Evolutionary conservation across 108 stramenopile genomes (phyloP).

Genomic region (Fistulifera pelliculosa): DNA sequence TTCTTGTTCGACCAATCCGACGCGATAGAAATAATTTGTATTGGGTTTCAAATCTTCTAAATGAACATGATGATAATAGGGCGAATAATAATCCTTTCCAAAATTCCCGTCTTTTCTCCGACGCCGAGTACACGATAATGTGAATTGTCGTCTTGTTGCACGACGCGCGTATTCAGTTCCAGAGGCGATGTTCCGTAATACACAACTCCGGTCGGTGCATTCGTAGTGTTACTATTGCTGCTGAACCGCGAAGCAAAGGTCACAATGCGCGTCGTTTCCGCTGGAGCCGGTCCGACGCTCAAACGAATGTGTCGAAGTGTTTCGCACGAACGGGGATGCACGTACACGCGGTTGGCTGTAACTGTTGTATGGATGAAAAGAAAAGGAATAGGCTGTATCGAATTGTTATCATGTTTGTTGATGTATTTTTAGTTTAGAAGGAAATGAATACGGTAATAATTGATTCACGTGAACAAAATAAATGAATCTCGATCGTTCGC

Average conservation of each 20-base stretch:
- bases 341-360: background rate
- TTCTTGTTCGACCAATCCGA: background rate
- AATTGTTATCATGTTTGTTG: no score
- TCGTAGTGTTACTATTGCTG: conserved; percentile 7
- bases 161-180: conserved; percentile 19
- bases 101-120: conserved; percentile 1
- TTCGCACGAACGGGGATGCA: conserved; percentile 24
- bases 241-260: conserved; percentile 25
- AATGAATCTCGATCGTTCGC: no score
- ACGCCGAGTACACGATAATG: conserved; percentile 14
- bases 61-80: conserved; percentile 50
- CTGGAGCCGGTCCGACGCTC: conserved; percentile 38
- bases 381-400: no score
- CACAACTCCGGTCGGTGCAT: conserved; percentile 33
- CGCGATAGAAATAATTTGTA: conserved; percentile 51
- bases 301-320: conserved; percentile 35
- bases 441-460: no score
- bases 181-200: conserved; percentile 29
- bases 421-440: no score
- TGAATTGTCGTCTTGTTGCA: conserved; percentile 20
- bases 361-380: no score
- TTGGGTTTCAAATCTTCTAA: conserved; percentile 42
- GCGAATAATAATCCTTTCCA: conserved; percentile 21
- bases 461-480: no score
- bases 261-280: conserved; percentile 34